These are phyloP conservation scores for Ascochyta fabae DNA, from an alignment of 2,329 filamentous ascomycete species.

Conservation along the genomic window DNA sequence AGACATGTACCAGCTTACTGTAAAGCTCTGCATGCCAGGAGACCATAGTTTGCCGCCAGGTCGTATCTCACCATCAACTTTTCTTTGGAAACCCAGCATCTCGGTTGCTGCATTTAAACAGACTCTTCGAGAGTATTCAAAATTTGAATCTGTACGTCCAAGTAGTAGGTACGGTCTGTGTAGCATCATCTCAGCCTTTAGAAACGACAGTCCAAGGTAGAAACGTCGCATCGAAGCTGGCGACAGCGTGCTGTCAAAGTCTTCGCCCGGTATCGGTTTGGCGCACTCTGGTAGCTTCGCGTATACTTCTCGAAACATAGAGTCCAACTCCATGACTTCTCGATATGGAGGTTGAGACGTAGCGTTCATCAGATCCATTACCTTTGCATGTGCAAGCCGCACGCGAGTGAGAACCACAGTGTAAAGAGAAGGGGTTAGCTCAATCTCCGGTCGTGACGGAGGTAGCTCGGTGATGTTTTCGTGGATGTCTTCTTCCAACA, in stretches of 20 bases:
- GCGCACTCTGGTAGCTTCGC: constrained; percentile 29
- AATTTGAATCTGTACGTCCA: constrained; percentile 46
- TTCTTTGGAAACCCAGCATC: constrained; percentile 54
- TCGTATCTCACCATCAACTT: constrained; percentile 51
- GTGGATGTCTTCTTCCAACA: constrained; percentile 51
- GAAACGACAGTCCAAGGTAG: constrained; percentile 41
- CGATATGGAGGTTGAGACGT: constrained; percentile 36
- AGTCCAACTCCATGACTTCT: constrained; percentile 38
- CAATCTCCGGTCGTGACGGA: constrained; percentile 34
- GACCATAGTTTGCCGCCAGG: constrained; percentile 46
- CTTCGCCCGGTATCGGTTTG: constrained; percentile 19
- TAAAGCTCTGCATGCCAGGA: constrained; percentile 42
- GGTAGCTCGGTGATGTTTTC: constrained; percentile 45
- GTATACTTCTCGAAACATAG: constrained; percentile 30
- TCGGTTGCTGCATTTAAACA: constrained; percentile 56
- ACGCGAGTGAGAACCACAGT: constrained; percentile 35
- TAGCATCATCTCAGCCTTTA: constrained; percentile 44
- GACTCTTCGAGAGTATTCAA: constrained; percentile 50
- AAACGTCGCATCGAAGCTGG: constrained; percentile 35
- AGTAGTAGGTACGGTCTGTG: constrained; percentile 47
- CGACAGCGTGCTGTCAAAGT: constrained; percentile 19
- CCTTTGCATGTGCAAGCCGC: constrained; percentile 31
- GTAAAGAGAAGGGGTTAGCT: constrained; percentile 37
- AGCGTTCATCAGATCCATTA: constrained; percentile 39
- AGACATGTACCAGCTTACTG: constrained; percentile 53